These are phyloP conservation scores for Tylopilus sp. DNA, from an alignment of 1,284 basidiomycete genomes.

Conservation along the genomic window DNA sequence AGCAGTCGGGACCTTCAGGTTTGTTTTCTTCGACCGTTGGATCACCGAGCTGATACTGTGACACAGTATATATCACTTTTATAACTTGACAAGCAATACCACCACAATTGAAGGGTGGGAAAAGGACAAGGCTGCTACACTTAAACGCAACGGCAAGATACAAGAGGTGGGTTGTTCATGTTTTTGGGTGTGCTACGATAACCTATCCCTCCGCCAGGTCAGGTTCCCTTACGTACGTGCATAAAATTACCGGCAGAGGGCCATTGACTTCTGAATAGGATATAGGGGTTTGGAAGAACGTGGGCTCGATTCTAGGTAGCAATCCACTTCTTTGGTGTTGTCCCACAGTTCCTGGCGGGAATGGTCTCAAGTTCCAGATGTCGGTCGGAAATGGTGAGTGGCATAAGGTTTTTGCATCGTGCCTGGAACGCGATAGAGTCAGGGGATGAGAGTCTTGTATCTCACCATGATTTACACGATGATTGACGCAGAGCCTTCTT, in stretches of 20 bases:
- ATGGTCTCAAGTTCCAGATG: conserved; percentile 77
- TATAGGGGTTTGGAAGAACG: conserved; percentile 71
- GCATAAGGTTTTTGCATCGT: conserved; percentile 39
- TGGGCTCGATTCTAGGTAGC: conserved; percentile 74
- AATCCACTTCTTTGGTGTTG: conserved; percentile 83
- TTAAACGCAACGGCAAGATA: conserved; percentile 85
- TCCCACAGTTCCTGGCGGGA: conserved; percentile 64
- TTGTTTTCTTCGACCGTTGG: conserved; percentile 11
- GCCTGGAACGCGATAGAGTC: conserved; percentile 11
- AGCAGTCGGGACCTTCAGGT: conserved; percentile 86
- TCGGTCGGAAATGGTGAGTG: conserved; percentile 78
- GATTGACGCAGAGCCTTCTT: conserved; percentile 5
- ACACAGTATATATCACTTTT: conserved; percentile 84
- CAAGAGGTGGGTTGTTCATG: conserved; percentile 55
- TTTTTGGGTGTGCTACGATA: not conserved
- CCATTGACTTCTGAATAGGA: conserved; percentile 50
- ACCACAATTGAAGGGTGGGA: conserved; percentile 99
- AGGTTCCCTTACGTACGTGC: conserved; percentile 87
- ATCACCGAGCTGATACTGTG: conserved; percentile 1
- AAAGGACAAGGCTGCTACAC: conserved; percentile 88
- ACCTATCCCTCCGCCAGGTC: conserved; percentile 46
- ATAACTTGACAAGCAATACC: conserved; percentile 76
- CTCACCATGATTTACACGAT: not conserved
- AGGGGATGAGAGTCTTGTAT: conserved; percentile 10
- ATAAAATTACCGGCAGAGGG: conserved; percentile 2